Base-by-base conservation (phyloP, 495 filamentous ascomycete species). In the Thozetella sp. region DNA sequence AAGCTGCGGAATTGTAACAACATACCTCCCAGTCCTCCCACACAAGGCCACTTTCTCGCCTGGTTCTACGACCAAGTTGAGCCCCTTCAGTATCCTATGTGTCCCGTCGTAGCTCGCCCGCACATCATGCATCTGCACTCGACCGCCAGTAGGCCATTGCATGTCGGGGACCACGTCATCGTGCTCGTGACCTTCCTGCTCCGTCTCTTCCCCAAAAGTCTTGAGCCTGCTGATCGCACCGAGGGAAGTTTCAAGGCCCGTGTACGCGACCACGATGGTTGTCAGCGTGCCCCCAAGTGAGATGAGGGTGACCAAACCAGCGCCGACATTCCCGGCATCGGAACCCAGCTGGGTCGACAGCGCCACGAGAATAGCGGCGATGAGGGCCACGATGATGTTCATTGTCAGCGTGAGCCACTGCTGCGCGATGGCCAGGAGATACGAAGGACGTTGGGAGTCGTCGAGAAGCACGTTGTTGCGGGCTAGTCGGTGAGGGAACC, bases 281-380 rank as follows among this genome's bases (percentile, higher is more conserved):
- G 62, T 61, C 17, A 76, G 51, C 2, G 37, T 64, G 3, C 55
- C 37, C 12, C 64, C 68, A 25, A 73, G 65, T 2, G 52, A 43
- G 48, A 78, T 68, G 12, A 78, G 59, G 3, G 70, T 72, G 13
- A 74, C 65, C 25, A 78, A 37, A 0, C 83, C 81, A 15, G 88
- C 82, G 45, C 87, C 88, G 13, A 84, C 72, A 45, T 76, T 81
- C 9, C 80, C 85, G 2, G 77, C 73, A 55, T 74, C 74, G 2
- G 69, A 68, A 24, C 63, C 61, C n/a, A 78, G 61, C 51, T 65
- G 64, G 2, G 74, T 66, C 0, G 71, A 65, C 2, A 79, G 55
- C 2, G 71, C 65, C 1, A 74, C 66, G 3, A 79, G 55, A 20
- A 72, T 34, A 10, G 73, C 51, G 2, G 72, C 76, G 10, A 79